Evolutionary conservation across 805 yeast species (phyloP).

Genomic region (Scheffersomyces lignosus): DNA sequence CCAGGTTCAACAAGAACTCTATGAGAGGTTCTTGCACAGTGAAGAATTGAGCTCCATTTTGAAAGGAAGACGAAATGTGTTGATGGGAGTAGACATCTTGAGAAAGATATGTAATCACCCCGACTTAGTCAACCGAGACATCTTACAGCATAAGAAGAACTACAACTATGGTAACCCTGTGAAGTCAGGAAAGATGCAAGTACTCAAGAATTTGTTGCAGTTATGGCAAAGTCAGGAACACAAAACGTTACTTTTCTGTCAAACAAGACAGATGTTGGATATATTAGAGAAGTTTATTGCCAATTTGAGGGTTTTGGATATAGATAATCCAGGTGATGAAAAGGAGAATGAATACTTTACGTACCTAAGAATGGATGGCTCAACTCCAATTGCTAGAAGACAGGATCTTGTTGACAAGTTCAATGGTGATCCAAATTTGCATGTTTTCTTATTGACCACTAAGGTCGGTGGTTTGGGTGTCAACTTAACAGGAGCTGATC

Average conservation of each 20-base stretch:
- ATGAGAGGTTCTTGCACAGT: constrained; percentile 71
- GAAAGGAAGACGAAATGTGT: constrained; percentile 74
- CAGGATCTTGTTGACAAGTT: constrained; percentile 81
- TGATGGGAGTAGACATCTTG: constrained; percentile 86
- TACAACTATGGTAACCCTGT: constrained; percentile 54
- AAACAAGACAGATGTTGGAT: constrained; percentile 91
- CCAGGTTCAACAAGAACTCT: constrained; percentile 67
- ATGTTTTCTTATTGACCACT: constrained; percentile 82
- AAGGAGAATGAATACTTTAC: constrained; percentile 23
- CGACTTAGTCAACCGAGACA: constrained; percentile 61
- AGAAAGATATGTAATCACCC: constrained; percentile 97
- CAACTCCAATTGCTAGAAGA: constrained; percentile 75
- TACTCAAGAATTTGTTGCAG: constrained; percentile 68
- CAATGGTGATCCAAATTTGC: constrained; percentile 57
- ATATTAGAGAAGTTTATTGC: constrained; percentile 71
- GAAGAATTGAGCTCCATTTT: constrained; percentile 72
- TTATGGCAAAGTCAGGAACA: constrained; percentile 79
- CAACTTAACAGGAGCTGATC: constrained; percentile 89
- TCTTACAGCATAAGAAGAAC: constrained; percentile 30
- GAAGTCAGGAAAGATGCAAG: constrained; percentile 89
- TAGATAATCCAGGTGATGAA: constrained; percentile 6
- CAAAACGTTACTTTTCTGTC: constrained; percentile 83
- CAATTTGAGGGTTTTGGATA: constrained; percentile 29
- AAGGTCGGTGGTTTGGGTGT: constrained; percentile 96
- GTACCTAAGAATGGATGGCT: constrained; percentile 90